A percentile compares a stretch with the other conserved stretches of the same genome.
Conservation (phyloP, 2,329 filamentous ascomycete species). For the Penicillium concentricum region DNA sequence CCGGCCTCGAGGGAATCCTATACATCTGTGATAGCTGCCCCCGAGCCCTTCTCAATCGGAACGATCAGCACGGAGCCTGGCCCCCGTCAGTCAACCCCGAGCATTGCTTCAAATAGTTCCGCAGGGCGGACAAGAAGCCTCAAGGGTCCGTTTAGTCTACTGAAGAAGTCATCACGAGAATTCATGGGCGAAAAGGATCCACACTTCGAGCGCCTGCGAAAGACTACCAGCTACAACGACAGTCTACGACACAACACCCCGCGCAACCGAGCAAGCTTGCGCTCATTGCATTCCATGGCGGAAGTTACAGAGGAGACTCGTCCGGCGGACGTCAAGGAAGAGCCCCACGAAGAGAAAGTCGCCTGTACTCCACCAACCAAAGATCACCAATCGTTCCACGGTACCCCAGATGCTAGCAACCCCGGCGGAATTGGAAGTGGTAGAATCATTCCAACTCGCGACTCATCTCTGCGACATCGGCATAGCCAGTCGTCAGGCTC, state of each 20-base stretch:
- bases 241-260: slow-evolving; percentile 33
- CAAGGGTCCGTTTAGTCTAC: slow-evolving; percentile 33
- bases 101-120: slow-evolving; percentile 42
- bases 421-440: slow-evolving; percentile 46
- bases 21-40: slow-evolving; percentile 32
- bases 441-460: slow-evolving; percentile 62
- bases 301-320: slow-evolving; percentile 42
- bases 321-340: slow-evolving; percentile 20
- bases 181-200: slow-evolving; percentile 38
- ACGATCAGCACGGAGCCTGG: slow-evolving; percentile 43
- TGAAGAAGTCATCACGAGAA: slow-evolving; percentile 40
- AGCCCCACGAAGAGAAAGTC: slow-evolving; percentile 16
- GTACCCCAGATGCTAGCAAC: slow-evolving; percentile 28
- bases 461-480: slow-evolving; percentile 63
- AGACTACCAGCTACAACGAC: slow-evolving; percentile 36
- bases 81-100: slow-evolving; percentile 38
- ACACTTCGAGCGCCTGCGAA: slow-evolving; percentile 34
- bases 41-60: slow-evolving; percentile 39
- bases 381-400: slow-evolving; percentile 39
- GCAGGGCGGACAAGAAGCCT: slow-evolving; percentile 38
- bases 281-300: slow-evolving; percentile 44
- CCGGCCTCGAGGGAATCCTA: slow-evolving; percentile 40
- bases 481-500: slow-evolving; percentile 50
- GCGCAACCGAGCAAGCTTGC: slow-evolving; percentile 39
- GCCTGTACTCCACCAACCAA: slow-evolving; percentile 25